Conservation (phyloP, 768 basidiomycete species). For the Dacryopinax spathularia region DNA sequence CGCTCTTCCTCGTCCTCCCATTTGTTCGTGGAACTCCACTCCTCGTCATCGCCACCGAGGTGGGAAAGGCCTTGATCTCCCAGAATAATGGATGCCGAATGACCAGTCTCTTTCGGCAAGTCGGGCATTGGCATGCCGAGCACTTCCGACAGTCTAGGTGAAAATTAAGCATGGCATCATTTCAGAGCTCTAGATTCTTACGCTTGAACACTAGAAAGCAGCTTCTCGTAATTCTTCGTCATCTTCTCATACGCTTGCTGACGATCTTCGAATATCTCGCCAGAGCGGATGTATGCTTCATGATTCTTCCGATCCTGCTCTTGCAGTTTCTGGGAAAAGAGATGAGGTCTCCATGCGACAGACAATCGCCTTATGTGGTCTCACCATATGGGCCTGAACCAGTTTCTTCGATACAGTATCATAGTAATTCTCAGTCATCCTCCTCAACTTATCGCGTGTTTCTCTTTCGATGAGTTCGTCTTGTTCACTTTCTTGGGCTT, state of each 20-base stretch:
- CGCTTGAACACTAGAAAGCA: slow-evolving; percentile 79
- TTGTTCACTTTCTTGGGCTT: slow-evolving; percentile 17
- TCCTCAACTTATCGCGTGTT: slow-evolving; percentile 73
- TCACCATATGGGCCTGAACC: slow-evolving; percentile 53
- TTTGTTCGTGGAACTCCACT: slow-evolving; percentile 52
- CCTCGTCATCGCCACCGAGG: slow-evolving; percentile 46
- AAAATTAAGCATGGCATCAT: slow-evolving; percentile 10
- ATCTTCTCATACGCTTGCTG: slow-evolving; percentile 99
- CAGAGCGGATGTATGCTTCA: slow-evolving; percentile 97
- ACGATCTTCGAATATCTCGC: slow-evolving; percentile 97
- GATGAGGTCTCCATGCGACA: background rate
- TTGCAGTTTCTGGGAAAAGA: slow-evolving; percentile 59
- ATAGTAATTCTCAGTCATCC: slow-evolving; percentile 88
- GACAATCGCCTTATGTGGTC: background rate
- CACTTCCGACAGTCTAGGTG: slow-evolving; percentile 73
- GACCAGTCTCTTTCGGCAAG: slow-evolving; percentile 70
- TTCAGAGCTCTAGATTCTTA: slow-evolving; percentile 26
- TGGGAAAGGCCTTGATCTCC: slow-evolving; percentile 29
- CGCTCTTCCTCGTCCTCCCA: slow-evolving; percentile 99
- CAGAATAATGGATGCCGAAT: slow-evolving; percentile 68
- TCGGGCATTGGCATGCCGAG: slow-evolving; percentile 66
- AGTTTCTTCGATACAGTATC: slow-evolving; percentile 84
- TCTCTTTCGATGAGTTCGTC: slow-evolving; percentile 76
- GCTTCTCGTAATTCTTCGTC: slow-evolving; percentile 88
- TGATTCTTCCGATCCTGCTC: slow-evolving; percentile 94